Base-by-base conservation (phyloP, 2,329 filamentous ascomycete species). In the Zalaria obscura region DNA sequence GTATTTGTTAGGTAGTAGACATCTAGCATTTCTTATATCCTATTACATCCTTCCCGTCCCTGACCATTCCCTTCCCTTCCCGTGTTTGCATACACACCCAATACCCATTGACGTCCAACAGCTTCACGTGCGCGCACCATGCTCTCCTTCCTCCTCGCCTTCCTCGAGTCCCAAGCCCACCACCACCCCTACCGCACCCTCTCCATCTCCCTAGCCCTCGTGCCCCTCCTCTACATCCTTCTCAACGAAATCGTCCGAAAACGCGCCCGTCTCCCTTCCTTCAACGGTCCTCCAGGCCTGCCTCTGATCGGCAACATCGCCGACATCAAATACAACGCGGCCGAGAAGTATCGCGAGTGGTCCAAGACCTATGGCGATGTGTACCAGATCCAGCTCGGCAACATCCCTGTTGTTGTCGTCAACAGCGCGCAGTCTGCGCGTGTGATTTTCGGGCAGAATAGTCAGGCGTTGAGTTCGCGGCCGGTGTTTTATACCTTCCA, bases 401-500 rank as follows among this genome's bases (percentile, higher is more conserved):
- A 66, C 28, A 57, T 64, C 32, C 63, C 64, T 0, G 59, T 67
- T 3, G 52, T 67, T 4, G 61, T 67, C 5, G 63, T 67, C 34
- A 66, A 65, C 45, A 62, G 52, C 35, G 63, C 63, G 0, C 58
- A 58, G 25, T 56, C 60, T 6, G 63, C 63, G 29, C 57, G 52
- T 40, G 59, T 59, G 43, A 54, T 66, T 25, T 66, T 67, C 36
- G 61, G 63, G 10, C 55, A 60, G 7, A 58, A 65, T 41, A 62
- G 60, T 38, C 59, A 64, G 44, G 61, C 62, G 2, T 47, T 66
- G 40, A 62, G 58, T 42, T 62, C 59, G 4, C 51, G 63, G 11
- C 64, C 64, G 0, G 60, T 65, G 4, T 64, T 67, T 42, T 65
- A 64, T 52, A 66, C 64, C 1, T 67, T 67, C 44, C 64, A 67